phyloP scores from a whole-genome alignment of 306 rosid genomes.

The Cyclanthera cordifolia region DNA sequence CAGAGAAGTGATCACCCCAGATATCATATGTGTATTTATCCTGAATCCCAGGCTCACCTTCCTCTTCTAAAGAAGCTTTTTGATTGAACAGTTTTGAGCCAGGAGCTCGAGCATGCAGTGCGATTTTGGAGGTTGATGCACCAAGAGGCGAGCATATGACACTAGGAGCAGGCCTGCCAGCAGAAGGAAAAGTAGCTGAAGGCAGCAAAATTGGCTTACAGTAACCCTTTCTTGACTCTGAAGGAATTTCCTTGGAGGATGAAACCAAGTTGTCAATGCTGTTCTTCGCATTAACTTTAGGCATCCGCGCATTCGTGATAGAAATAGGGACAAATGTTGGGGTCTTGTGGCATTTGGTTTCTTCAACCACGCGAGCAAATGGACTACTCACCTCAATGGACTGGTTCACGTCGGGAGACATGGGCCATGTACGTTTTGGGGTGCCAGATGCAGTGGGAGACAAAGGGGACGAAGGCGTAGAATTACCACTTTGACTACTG shows the following conservation, averaged over 20 bases:
- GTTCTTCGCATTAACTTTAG: slow-evolving; percentile 17
- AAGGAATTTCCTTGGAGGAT: slow-evolving; percentile 26
- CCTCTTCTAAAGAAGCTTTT: slow-evolving; percentile 25
- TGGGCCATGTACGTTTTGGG: slow-evolving; percentile 35
- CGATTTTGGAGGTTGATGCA: slow-evolving; percentile 33
- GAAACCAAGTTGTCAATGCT: slow-evolving; percentile 14
- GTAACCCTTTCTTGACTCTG: slow-evolving; percentile 24
- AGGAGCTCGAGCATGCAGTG: slow-evolving; percentile 58
- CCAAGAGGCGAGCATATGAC: slow-evolving; percentile 17
- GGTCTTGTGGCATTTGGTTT: slow-evolving; percentile 19
- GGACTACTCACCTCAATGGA: slow-evolving; percentile 27
- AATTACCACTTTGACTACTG: slow-evolving; percentile 92
- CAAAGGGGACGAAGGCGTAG: slow-evolving; percentile 87
- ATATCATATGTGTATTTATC: slow-evolving; percentile 80
- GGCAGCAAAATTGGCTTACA: slow-evolving; percentile 33
- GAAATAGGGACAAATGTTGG: slow-evolving; percentile 21
- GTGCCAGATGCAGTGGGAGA: slow-evolving; percentile 46
- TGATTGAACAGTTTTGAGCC: slow-evolving; percentile 40
- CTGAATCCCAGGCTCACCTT: slow-evolving; percentile 26
- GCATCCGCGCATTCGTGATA: slow-evolving; percentile 23
- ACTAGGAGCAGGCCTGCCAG: slow-evolving; percentile 24
- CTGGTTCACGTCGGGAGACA: slow-evolving; percentile 42
- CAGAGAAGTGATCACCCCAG: slow-evolving; percentile 85
- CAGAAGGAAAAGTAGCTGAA: slow-evolving; percentile 37
- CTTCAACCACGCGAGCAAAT: slow-evolving; percentile 21